Conservation (phyloP, 331 rosid genomes). For the Erythrophleum ivorense region DNA sequence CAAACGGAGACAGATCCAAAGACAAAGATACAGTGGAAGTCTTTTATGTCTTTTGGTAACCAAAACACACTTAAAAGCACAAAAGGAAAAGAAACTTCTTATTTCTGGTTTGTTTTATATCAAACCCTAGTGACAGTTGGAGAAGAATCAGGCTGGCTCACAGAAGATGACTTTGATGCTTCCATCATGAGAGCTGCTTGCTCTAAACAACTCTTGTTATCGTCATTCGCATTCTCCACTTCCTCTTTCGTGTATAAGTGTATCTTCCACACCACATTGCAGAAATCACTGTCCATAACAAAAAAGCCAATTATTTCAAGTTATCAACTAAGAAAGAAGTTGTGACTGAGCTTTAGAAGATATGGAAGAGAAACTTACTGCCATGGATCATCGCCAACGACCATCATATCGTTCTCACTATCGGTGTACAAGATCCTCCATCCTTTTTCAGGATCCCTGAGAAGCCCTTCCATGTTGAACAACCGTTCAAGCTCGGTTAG, state of each 20-base stretch:
- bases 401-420: conserved; percentile 90
- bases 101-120: too few relatives aligned
- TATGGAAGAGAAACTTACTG: conserved; percentile 63
- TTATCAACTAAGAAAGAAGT: too few relatives aligned
- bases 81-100: too few relatives aligned
- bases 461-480: conserved; percentile 92
- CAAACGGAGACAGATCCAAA: too few relatives aligned
- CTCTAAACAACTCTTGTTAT: conserved; percentile 84
- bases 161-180: conserved; percentile 83
- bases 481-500: conserved; percentile 77
- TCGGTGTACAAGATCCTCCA: conserved; percentile 88
- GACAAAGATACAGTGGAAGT: too few relatives aligned
- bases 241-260: conserved; percentile 80
- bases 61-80: too few relatives aligned
- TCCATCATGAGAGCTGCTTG: conserved; percentile 71
- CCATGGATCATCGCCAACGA: conserved; percentile 93
- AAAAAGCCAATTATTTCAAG: too few relatives aligned
- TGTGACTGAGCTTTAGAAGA: too few relatives aligned
- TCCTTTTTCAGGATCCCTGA: conserved; percentile 72
- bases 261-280: conserved; percentile 75
- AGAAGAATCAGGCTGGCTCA: conserved; percentile 84
- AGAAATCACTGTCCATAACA: conserved; percentile 74
- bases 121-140: too few relatives aligned
- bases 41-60: too few relatives aligned
- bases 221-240: conserved; percentile 92